Base-by-base conservation (phyloP, 2,329 filamentous ascomycete genomes). In the Fusarium paranaense region DNA sequence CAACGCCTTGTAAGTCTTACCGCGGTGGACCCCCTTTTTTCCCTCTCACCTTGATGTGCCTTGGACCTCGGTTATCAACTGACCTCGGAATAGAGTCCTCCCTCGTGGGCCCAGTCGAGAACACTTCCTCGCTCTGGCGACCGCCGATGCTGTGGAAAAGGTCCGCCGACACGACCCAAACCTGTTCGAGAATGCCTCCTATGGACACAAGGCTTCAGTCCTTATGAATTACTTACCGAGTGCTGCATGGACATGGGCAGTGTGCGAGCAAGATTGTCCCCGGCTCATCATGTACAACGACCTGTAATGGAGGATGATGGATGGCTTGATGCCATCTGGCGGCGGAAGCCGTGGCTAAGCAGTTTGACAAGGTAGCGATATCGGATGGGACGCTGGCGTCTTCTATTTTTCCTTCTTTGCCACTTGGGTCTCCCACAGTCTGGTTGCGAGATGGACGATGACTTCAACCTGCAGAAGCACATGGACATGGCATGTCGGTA, bases 101-200 rank as follows among this genome's bases (percentile, higher is more conserved):
- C 79, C 81, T 25, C 72, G 62, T 30, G 82, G 82, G 33, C 69
- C 78, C 13, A 76, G 79, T 58, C 76, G 82, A 66, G 86, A 90
- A 69, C 88, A 91, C 76, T 90, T 91, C 78, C 81, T 91, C 64
- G 87, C 86, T 11, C 86, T 90, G 71, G 89, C 88, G 4, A 90
- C 88, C 0, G 85, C 86, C 5, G 85, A 90, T 64, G 87, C 88
- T 66, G 86, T 91, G 70, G 86, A 87, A 74, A 85, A 84, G 62
- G 76, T 79, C 42, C 79, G 74, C n/a, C 71, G 70, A n/a, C 75
- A 78, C 42, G 76, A 84, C 62, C 73, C 78, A 3, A 65, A 72
- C 14, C 66, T 83, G 10, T 84, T 86, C 52, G 80, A 81, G 50
- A 80, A 81, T 1, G 84, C 84, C 8, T 81, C 81, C 6, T 84